Evolutionary conservation across 2,329 filamentous ascomycete species (phyloP), one percentile per base, ranked within the genome.

Genomic region (Fusarium udum): DNA sequence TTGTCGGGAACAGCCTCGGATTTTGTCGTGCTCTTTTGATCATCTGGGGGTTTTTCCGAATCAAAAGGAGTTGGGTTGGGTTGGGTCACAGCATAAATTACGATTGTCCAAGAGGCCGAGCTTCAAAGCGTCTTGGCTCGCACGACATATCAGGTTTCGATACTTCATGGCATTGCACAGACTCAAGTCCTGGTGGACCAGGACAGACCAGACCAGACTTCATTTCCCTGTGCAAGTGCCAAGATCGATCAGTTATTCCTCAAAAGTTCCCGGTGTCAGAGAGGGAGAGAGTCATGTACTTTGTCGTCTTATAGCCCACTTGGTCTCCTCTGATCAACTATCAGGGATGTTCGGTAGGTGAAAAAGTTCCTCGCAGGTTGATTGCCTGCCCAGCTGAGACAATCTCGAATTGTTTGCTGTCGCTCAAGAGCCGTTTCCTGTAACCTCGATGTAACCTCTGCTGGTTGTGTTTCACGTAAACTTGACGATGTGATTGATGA

Each of bases 381-480:
- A 28, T 56, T 64, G 46, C 32, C 34, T 59, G 18, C 14, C 32
- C 48, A 69, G 61, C 61, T 69, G 62, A 71, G 71, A 75, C 70
- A 75, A 46, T 51, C 60, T 73, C 39, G 34, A 71, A 61, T 42
- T 75, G 73, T 77, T 77, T 77, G 75, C 49, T 57, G 75, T 77
- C 61, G 63, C 58, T 65, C 75, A 77, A 73, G 76, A 55, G 62
- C 72, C 75, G 75, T 76, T 77, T 77, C 49, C 57, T 59, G 65
- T 74, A 65, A 67, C 69, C 56, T 66, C 32, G 31, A 71, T 71
- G 62, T 69, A 64, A 71, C 72, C 43, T 64, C 28, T 48, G 39
- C 61, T 61, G 52, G 69, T 55, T 75, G 59, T 37, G 58, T 73
- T 71, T 58, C 68, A 67, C 53, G 31, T 43, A 66, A 49, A 58